These are phyloP conservation scores for Spencermartinsiella ligniputridi DNA, from an alignment of 1,139 yeast species.

Conservation along the genomic window DNA sequence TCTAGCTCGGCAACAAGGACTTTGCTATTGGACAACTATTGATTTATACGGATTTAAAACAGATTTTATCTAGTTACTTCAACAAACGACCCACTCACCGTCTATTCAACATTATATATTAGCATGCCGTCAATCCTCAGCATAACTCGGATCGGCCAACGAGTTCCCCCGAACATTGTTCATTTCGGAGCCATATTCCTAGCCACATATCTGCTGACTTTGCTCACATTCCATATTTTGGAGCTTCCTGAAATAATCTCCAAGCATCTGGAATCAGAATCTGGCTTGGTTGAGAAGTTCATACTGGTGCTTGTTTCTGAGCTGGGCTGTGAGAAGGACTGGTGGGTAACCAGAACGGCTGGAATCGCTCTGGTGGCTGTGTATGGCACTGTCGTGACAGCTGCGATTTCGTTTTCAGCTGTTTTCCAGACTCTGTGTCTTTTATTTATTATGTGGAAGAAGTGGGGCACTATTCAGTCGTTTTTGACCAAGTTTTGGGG, in stretches of 20 bases:
- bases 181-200: not conserved
- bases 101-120: no score
- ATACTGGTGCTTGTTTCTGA: slow-evolving; percentile 3
- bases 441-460: slow-evolving; percentile 20
- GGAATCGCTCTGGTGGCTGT: slow-evolving; percentile 1
- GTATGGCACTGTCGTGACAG: not conserved
- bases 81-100: no score
- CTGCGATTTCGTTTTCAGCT: slow-evolving; percentile 20
- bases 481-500: slow-evolving; percentile 4
- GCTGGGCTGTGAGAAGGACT: slow-evolving; percentile 6
- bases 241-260: not conserved
- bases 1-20: no score
- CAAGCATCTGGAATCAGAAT: not conserved
- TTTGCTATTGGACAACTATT: no score
- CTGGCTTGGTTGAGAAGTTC: slow-evolving; percentile 3
- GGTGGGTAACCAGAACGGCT: slow-evolving; percentile 3
- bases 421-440: slow-evolving; percentile 21
- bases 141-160: not conserved
- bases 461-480: slow-evolving; percentile 14
- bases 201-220: not conserved
- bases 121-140: not conserved
- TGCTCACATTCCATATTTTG: not conserved
- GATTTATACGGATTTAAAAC: no score
- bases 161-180: not conserved
- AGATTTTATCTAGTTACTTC: no score